Base-by-base conservation (phyloP, 2,329 filamentous ascomycete genomes). In the Rutstroemia sp. region DNA sequence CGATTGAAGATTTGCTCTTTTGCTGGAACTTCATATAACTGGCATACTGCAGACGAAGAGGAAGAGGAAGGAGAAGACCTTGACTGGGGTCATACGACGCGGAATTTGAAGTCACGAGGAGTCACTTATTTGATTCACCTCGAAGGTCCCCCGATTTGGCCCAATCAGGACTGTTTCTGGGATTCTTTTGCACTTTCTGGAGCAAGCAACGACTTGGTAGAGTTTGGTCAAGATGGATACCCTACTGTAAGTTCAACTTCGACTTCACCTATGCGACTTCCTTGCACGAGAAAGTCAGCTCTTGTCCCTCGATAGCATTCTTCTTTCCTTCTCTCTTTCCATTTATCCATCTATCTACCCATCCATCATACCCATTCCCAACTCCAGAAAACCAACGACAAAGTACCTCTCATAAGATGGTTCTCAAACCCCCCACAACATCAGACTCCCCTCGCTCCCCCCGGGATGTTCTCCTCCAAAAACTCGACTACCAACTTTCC, bases 161-260 rank as follows among this genome's bases (percentile, higher is more conserved):
- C 41, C 44, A 47, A 47, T 47, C 44, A 47, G 23, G 25, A 27
- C 19, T 37, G 5, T 16, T 38, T 18, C 23, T 12, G 27, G n/a
- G n/a, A 23, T 27, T 8, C 16, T 23, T 23, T 16, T 21, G 8
- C 42, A 16, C 23, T 51, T 38, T 45, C 14, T 19, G 14, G 16
- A 51, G 14, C 49, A 27, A 51, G 14, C 49, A 27, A 12, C 2
- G 37, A 7, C 9, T 37, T 38, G 19, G 9, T 45, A 39, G 25
- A 8, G 42, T 16, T 38, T 23, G 16, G 34, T 30, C 30, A 27
- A 38, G 16, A 56, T 56, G 53, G 53, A 56, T 56, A 56, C 53
- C 51, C 38, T 56, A 51, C 50, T 56, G 53, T 56, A 16, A 56
- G 53, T 56, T 38, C 14, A 21, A 2, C 10, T 45, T 27, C n/a